Conservation (phyloP, 768 basidiomycete genomes). For the Mycena vulgaris region DNA sequence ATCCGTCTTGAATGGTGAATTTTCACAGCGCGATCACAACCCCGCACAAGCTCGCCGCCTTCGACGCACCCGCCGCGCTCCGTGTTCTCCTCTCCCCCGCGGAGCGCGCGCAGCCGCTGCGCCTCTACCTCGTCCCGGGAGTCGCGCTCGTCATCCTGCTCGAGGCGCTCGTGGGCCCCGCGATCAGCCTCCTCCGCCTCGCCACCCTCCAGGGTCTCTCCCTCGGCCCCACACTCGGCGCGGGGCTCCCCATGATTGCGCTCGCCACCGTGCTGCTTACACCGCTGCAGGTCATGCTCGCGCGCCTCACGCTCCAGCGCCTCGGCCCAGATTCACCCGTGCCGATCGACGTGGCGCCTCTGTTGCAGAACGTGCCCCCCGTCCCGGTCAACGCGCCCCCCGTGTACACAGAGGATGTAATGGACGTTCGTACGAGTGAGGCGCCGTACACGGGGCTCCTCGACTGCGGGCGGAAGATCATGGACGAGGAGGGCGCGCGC, state of each 20-base stretch:
- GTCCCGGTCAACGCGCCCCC: not conserved
- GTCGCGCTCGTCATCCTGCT: conserved; percentile 12
- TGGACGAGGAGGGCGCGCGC: conserved; percentile 28
- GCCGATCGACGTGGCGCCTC: not conserved
- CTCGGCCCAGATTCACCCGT: not conserved
- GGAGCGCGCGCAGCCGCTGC: conserved; percentile 30
- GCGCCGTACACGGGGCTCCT: conserved; percentile 23
- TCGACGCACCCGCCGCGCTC: conserved; percentile 13
- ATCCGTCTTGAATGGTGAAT: not conserved
- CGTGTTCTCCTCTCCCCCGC: conserved; percentile 28
- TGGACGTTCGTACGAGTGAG: conserved; percentile 12
- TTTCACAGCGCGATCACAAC: conserved; percentile 29
- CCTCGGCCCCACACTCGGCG: not conserved
- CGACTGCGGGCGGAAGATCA: conserved; percentile 21
- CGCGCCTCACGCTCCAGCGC: conserved; percentile 34
- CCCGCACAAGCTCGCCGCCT: conserved; percentile 26
- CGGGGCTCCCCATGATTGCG: not conserved
- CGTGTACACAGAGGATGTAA: not conserved
- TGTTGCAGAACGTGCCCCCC: no score
- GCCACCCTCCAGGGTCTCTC: not conserved
- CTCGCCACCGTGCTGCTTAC: conserved; percentile 24
- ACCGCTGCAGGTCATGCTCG: conserved; percentile 26
- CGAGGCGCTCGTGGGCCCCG: conserved; percentile 6
- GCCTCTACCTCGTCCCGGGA: conserved; percentile 33
- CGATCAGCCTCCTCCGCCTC: not conserved